Evolutionary conservation across 495 filamentous ascomycete genomes (phyloP), one percentile per base, ranked within the genome.

Genomic region (Penicillium canescens): DNA sequence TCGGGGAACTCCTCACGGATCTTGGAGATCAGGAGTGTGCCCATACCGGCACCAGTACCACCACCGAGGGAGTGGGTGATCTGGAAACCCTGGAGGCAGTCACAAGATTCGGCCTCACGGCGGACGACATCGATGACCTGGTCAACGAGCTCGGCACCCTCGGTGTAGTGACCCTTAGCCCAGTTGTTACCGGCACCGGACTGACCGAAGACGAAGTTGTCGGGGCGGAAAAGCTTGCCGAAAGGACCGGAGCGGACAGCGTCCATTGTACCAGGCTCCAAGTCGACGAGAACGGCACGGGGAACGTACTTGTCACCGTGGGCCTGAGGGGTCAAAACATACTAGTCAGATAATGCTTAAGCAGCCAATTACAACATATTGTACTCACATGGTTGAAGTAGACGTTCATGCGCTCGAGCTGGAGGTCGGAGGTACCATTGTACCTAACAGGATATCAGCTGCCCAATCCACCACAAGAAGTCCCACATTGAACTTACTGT

Each of bases 41-140:
- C 94, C 94, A 99, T 99, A 89, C 94, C 94, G 72, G 94, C 94
- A 88, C 94, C 94, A 69, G 94, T 99, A 87, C 94, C 94, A 90
- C 94, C 94, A 86, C 94, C 94, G 64, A 98, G 91, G 41, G 94
- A 99, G 86, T 99, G 94, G 70, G 94, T 99, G 81, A 99, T 98
- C 84, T 99, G 94, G 87, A 99, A 99, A 76, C 94, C 94, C 81
- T 99, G 94, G 61, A 99, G 91, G 82, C 94, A 99, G 85, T 99
- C 94, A 75, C 94, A 98, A 67, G 86, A 92, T 78, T 99, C 94
- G 62, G 95, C 94, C 82, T 99, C 94, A 67, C 94, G 95, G 73
- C 94, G 94, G 62, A 99, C 93, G 59, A 99, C 94, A 78, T 99
- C 94, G 65, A 99, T 82, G 57, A 99, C 94, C 65, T 96, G 84